Conservation (phyloP, 2,329 filamentous ascomycete genomes). For the Pseudogymnoascus sp. region DNA sequence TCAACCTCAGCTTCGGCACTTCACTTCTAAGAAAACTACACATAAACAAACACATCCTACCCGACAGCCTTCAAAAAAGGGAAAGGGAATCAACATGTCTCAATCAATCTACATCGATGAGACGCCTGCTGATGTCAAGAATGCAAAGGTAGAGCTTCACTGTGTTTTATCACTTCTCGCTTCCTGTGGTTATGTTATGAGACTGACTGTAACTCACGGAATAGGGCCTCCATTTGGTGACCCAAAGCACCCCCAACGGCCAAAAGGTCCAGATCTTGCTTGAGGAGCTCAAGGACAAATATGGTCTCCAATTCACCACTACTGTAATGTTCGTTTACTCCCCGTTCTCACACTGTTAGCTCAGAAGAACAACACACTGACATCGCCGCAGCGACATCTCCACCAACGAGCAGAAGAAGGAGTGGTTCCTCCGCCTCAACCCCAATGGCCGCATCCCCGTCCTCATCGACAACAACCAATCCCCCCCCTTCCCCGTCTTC, state of each 20-base stretch:
- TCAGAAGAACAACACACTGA: neutral
- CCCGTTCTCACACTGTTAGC: neutral
- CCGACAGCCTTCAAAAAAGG: neutral
- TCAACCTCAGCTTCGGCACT: neutral
- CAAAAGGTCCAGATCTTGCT: slow-evolving; percentile 46
- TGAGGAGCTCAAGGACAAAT: slow-evolving; percentile 45
- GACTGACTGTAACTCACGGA: neutral
- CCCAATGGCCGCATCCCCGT: slow-evolving; percentile 33
- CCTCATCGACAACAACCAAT: slow-evolving; percentile 37
- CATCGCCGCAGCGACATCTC: slow-evolving; percentile 32
- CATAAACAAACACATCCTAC: neutral
- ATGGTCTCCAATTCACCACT: slow-evolving; percentile 42
- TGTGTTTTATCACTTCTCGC: neutral
- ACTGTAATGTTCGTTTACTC: slow-evolving; percentile 31
- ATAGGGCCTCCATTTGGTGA: slow-evolving; percentile 44
- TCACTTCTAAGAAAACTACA: neutral
- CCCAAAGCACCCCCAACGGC: slow-evolving; percentile 44
- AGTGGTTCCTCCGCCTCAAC: slow-evolving; percentile 44
- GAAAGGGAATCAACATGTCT: slow-evolving; percentile 26
- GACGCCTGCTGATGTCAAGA: slow-evolving; percentile 38
- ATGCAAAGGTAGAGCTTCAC: slow-evolving; percentile 32
- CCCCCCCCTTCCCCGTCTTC: slow-evolving; percentile 43
- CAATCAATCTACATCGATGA: slow-evolving; percentile 36
- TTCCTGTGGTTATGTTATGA: neutral
- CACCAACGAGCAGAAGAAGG: slow-evolving; percentile 49